Evolutionary conservation across 2,329 filamentous ascomycete species (phyloP).

Genomic region (Ceratocystis lukuohia): DNA sequence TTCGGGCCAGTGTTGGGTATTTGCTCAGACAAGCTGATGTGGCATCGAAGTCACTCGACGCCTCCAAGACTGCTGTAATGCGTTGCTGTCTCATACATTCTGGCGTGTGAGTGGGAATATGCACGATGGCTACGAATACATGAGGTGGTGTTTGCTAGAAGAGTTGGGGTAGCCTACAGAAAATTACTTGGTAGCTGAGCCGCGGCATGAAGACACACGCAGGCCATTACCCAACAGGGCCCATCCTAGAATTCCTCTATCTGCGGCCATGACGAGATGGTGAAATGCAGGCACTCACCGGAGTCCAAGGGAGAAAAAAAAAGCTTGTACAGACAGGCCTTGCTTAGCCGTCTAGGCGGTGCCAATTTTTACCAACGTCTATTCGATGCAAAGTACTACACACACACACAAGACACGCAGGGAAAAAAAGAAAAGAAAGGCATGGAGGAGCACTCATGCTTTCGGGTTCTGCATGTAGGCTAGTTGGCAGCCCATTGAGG

Average conservation of each 20-base stretch:
- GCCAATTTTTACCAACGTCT: not conserved
- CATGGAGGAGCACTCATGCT: not conserved
- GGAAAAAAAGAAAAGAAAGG: not conserved
- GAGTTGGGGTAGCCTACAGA: not conserved
- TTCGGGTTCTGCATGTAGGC: not conserved
- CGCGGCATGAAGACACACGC: not conserved
- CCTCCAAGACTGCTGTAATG: not conserved
- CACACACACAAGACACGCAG: not conserved
- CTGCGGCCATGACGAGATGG: not conserved
- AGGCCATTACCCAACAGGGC: not conserved
- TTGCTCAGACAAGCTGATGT: not conserved
- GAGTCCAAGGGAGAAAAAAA: not conserved
- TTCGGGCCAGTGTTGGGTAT: not conserved
- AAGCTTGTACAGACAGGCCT: not conserved
- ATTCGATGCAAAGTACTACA: not conserved
- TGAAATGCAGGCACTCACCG: not conserved
- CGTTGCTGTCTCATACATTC: not conserved
- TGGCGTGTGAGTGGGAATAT: not conserved
- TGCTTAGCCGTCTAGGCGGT: not conserved
- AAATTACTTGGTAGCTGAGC: not conserved
- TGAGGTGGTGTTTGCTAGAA: not conserved
- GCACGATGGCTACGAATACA: not conserved
- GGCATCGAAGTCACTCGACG: not conserved
- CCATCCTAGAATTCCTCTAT: not conserved
- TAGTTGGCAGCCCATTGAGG: slow-evolving; percentile 4